A percentile compares a stretch with the other conserved stretches of the same genome.
Conservation (phyloP, 169 alveolate genomes). For the Blepharisma undulans region DNA sequence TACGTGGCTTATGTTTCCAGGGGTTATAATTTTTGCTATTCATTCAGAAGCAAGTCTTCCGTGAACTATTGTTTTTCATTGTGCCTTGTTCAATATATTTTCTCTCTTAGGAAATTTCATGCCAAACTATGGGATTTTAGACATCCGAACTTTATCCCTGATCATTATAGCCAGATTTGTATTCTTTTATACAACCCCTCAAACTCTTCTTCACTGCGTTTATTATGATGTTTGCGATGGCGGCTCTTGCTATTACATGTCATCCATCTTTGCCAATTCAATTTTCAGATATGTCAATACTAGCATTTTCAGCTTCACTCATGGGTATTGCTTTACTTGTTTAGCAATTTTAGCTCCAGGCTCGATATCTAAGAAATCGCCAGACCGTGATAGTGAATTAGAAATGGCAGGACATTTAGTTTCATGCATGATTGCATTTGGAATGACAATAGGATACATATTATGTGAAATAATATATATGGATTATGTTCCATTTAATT, state of each 20-base stretch:
- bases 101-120: not conserved
- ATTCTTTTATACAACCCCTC: not conserved
- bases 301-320: not conserved
- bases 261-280: not conserved
- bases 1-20: not conserved
- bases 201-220: not conserved
- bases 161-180: not conserved
- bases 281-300: not conserved
- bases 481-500: not conserved
- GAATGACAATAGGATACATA: not conserved
- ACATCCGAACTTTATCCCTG: not conserved
- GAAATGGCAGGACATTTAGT: conserved; percentile 13
- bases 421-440: not conserved
- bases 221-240: not conserved
- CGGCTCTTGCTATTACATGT: not conserved
- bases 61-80: not conserved
- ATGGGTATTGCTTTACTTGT: not conserved
- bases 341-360: conserved; percentile 1
- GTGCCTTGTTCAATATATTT: not conserved
- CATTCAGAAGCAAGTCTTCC: not conserved
- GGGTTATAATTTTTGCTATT: not conserved
- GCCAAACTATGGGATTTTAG: not conserved
- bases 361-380: not conserved
- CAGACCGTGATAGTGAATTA: not conserved
- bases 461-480: not conserved